Evolutionary conservation across 1,284 basidiomycete species (phyloP).

Genomic region (Ustilago crameri): DNA sequence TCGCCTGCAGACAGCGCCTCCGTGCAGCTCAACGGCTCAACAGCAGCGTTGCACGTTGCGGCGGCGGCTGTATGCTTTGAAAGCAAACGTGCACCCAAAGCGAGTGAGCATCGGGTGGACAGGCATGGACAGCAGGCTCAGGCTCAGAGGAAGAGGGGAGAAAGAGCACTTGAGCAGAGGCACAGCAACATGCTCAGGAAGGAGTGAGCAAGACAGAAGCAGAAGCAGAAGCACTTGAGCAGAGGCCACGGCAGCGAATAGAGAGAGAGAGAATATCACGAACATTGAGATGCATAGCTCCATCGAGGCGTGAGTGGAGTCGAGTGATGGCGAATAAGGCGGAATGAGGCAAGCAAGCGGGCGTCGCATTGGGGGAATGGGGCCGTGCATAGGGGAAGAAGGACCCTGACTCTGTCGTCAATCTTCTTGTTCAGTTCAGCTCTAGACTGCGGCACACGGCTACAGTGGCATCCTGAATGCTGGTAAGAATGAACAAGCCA

Average conservation of each 20-base stretch:
- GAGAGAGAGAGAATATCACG: neutral
- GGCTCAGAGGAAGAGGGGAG: slow-evolving; percentile 5
- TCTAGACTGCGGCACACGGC: neutral
- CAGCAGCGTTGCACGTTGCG: slow-evolving; percentile 20
- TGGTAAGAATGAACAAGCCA: slow-evolving; percentile 11
- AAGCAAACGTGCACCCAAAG: slow-evolving; percentile 2
- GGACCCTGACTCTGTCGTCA: slow-evolving; percentile 14
- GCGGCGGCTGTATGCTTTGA: slow-evolving; percentile 3
- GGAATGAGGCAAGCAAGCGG: slow-evolving; percentile 8
- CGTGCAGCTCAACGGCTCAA: slow-evolving; percentile 9
- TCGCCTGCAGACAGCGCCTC: slow-evolving; percentile 14
- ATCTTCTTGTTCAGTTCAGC: slow-evolving; percentile 5
- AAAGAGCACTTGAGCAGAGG: slow-evolving; percentile 1
- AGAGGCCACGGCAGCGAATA: slow-evolving; percentile 7
- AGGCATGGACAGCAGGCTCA: neutral
- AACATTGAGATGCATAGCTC: slow-evolving; percentile 9
- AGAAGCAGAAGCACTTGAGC: slow-evolving; percentile 11
- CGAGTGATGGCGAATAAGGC: slow-evolving; percentile 39
- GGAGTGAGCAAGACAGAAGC: neutral
- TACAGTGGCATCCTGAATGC: slow-evolving; percentile 1
- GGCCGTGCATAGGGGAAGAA: slow-evolving; percentile 24
- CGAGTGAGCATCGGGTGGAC: neutral
- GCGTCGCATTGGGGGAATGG: slow-evolving; percentile 3
- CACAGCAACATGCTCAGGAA: neutral
- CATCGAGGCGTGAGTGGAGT: slow-evolving; percentile 12